phyloP scores from a whole-genome alignment of 352 stramenopile genomes.

The Globisporangium cylindrosporum region DNA sequence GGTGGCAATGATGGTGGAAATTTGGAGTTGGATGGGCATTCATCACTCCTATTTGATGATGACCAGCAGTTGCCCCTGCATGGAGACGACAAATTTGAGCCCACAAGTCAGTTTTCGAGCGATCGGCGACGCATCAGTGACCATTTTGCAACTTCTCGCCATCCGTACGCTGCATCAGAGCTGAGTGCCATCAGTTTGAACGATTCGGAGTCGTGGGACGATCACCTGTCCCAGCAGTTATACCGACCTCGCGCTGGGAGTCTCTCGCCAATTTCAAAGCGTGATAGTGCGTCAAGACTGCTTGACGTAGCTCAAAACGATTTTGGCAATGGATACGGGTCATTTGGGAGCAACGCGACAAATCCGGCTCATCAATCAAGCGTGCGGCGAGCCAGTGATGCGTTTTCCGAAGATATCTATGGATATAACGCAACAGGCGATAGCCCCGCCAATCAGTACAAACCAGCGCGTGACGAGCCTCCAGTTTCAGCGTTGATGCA shows the following conservation, averaged over 20 bases:
- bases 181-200: slow-evolving; percentile 76
- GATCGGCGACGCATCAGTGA: slow-evolving; percentile 18
- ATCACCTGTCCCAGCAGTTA: slow-evolving; percentile 42
- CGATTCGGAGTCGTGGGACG: slow-evolving; percentile 76
- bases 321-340: slow-evolving; percentile 1
- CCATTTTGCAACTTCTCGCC: slow-evolving; percentile 17
- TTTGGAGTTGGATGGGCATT: slow-evolving; percentile 42
- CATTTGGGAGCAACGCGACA: background rate
- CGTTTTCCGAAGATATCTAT: slow-evolving; percentile 1
- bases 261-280: slow-evolving; percentile 21
- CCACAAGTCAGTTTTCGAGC: slow-evolving; percentile 9
- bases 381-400: background rate
- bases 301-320: background rate
- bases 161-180: slow-evolving; percentile 34
- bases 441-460: background rate
- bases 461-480: slow-evolving; percentile 10
- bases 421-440: background rate
- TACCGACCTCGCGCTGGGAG: slow-evolving; percentile 3
- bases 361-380: background rate
- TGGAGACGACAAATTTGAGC: slow-evolving; percentile 20
- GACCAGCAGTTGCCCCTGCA: background rate
- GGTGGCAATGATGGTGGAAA: slow-evolving; percentile 20
- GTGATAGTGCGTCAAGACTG: slow-evolving; percentile 4
- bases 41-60: slow-evolving; percentile 40
- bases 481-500: slow-evolving; percentile 57